phyloP scores from a whole-genome alignment of 2,329 filamentous ascomycete genomes.

The Mycocentrospora acerina region DNA sequence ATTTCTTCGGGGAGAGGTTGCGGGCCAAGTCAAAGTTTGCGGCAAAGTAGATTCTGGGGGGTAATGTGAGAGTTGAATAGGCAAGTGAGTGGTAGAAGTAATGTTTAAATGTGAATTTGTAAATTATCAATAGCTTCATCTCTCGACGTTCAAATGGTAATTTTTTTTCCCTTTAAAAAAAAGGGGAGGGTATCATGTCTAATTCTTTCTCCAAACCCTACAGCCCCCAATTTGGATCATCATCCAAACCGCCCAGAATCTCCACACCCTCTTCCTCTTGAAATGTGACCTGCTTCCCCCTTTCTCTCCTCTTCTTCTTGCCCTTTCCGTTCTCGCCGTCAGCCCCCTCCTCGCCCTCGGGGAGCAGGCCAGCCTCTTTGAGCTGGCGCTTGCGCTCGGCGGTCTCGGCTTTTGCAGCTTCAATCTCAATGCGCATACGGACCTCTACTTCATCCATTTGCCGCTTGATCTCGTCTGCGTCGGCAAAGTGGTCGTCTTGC shows the following conservation, averaged over 20 bases:
- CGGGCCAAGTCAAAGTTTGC: slow-evolving; percentile 37
- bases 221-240: slow-evolving; percentile 30
- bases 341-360: slow-evolving; percentile 13
- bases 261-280: slow-evolving; percentile 32
- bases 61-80: too few relatives aligned
- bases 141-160: too few relatives aligned
- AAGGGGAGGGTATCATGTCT: too few relatives aligned
- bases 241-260: slow-evolving; percentile 29
- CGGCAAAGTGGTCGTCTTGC: slow-evolving; percentile 39
- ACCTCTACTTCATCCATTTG: slow-evolving; percentile 28
- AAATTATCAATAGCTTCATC: too few relatives aligned
- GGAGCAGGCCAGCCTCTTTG: slow-evolving; percentile 24
- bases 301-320: slow-evolving; percentile 35
- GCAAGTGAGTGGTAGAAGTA: too few relatives aligned
- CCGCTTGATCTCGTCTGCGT: slow-evolving; percentile 37
- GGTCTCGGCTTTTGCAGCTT: slow-evolving; percentile 32
- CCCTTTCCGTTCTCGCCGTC: slow-evolving; percentile 27
- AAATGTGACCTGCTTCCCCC: slow-evolving; percentile 29
- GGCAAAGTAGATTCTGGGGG: slow-evolving; percentile 19
- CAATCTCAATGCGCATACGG: slow-evolving; percentile 39
- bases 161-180: too few relatives aligned
- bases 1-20: slow-evolving; percentile 45
- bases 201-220: slow-evolving; percentile 1
- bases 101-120: too few relatives aligned
- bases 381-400: slow-evolving; percentile 42